Evolutionary conservation across 257 asterid species (phyloP).

Genomic region (Plantago major): DNA sequence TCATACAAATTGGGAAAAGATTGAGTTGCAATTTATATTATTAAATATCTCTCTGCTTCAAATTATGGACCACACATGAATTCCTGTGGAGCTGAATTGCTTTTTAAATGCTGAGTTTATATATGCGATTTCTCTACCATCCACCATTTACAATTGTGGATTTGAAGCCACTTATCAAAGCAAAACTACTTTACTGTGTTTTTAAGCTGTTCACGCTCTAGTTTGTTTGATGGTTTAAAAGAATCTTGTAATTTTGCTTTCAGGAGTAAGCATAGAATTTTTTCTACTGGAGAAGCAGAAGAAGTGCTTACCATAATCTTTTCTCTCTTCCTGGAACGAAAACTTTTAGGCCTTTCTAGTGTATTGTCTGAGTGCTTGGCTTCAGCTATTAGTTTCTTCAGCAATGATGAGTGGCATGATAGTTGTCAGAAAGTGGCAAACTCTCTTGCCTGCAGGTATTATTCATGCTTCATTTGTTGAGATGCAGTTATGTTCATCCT

Average conservation of each 20-base stretch:
- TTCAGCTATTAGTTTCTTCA: constrained; percentile 52
- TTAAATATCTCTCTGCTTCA: too few species aligned
- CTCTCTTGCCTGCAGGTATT: constrained; percentile 67
- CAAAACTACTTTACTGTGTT: not conserved
- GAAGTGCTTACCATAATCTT: constrained; percentile 56
- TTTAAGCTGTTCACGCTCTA: constrained; percentile 9
- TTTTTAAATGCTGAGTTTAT: not conserved
- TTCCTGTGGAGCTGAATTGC: not conserved
- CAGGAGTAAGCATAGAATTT: constrained; percentile 43
- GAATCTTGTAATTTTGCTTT: constrained; percentile 11
- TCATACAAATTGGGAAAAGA: not conserved
- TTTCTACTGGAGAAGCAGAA: constrained; percentile 65
- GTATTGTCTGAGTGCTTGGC: constrained; percentile 48
- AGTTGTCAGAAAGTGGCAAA: constrained; percentile 60
- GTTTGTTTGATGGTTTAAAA: constrained; percentile 2
- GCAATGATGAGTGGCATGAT: constrained; percentile 59
- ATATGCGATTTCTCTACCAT: constrained; percentile 1
- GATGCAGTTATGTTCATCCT: too few species aligned
- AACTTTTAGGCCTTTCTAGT: constrained; percentile 60
- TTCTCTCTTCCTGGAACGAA: constrained; percentile 70
- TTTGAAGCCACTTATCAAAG: not conserved
- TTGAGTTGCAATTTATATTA: not conserved
- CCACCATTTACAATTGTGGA: not conserved
- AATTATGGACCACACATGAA: too few species aligned
- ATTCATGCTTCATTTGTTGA: not conserved